Conservation (phyloP, 2,329 filamentous ascomycete genomes). For the Talaromyces sp. region DNA sequence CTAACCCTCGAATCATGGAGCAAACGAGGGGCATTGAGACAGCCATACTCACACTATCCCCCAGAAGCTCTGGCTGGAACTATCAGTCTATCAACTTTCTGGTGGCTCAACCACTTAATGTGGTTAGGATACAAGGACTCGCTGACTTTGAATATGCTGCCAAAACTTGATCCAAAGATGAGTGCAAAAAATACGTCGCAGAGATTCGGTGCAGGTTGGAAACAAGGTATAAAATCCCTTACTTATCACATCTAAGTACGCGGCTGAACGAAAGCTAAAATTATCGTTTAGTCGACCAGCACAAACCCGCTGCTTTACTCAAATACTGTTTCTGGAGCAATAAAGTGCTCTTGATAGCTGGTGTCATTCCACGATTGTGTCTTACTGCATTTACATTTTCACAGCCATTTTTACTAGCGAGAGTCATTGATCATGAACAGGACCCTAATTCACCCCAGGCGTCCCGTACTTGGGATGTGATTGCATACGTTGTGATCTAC, state of each 20-base stretch:
- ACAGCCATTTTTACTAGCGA: slow-evolving; percentile 38
- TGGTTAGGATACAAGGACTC: slow-evolving; percentile 44
- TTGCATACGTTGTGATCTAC: slow-evolving; percentile 44
- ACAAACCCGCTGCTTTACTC: slow-evolving; percentile 25
- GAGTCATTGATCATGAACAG: slow-evolving; percentile 33
- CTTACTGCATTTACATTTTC: slow-evolving; percentile 35
- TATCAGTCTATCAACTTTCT: slow-evolving; percentile 31
- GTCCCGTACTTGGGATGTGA: slow-evolving; percentile 38
- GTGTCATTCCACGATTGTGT: slow-evolving; percentile 29
- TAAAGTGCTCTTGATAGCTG: slow-evolving; percentile 32
- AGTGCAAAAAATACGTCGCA: slow-evolving; percentile 31
- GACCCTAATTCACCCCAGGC: slow-evolving; percentile 25
- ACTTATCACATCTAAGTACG: background rate
- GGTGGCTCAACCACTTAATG: slow-evolving; percentile 49
- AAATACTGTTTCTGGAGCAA: slow-evolving; percentile 28
- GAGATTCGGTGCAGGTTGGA: slow-evolving; percentile 8
- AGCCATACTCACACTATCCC: background rate
- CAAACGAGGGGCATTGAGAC: background rate
- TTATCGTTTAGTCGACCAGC: background rate
- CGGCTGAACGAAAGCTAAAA: background rate
- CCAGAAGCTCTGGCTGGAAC: background rate
- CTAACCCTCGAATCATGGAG: slow-evolving; percentile 3
- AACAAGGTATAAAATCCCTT: background rate
- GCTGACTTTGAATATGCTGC: slow-evolving; percentile 41
- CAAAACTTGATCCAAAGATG: slow-evolving; percentile 44